These are phyloP conservation scores for Saccharomyces pastorianus DNA, from an alignment of 1,139 yeast species.

Conservation along the genomic window DNA sequence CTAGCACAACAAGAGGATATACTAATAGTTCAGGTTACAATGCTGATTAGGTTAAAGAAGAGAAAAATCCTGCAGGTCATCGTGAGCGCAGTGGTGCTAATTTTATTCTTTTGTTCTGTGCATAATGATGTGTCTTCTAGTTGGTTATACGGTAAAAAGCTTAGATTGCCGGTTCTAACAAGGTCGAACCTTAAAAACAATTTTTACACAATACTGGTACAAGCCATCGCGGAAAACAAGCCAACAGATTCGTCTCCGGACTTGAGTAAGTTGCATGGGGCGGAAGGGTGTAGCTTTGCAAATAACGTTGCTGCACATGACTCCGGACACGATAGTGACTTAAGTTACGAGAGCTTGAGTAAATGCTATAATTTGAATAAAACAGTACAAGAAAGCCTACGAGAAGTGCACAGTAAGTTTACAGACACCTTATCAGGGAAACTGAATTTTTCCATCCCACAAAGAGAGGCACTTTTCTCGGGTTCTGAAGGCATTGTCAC, in stretches of 20 bases:
- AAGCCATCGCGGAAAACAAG: not conserved
- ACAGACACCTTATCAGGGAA: not conserved
- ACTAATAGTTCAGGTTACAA: not conserved
- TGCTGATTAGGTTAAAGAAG: not conserved
- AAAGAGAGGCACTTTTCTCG: not conserved
- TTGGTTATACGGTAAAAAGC: not conserved
- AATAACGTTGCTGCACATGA: not conserved
- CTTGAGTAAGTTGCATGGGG: not conserved
- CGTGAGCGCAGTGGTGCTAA: not conserved
- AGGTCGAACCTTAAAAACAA: not conserved
- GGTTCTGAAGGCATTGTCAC: slow-evolving; percentile 45
- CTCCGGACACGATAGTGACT: not conserved
- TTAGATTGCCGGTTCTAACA: not conserved
- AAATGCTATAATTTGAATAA: not conserved
- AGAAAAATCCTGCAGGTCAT: not conserved
- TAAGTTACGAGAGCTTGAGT: not conserved
- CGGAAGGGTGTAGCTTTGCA: not conserved
- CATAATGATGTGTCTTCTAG: not conserved
- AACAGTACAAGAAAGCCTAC: not conserved
- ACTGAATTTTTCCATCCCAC: not conserved
- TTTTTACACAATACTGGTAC: not conserved
- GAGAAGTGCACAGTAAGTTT: not conserved
- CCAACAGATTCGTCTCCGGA: not conserved
- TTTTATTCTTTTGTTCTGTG: not conserved
- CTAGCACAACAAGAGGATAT: not conserved